Base-by-base conservation (phyloP, 345 rosid species). In the Viola odorata region DNA sequence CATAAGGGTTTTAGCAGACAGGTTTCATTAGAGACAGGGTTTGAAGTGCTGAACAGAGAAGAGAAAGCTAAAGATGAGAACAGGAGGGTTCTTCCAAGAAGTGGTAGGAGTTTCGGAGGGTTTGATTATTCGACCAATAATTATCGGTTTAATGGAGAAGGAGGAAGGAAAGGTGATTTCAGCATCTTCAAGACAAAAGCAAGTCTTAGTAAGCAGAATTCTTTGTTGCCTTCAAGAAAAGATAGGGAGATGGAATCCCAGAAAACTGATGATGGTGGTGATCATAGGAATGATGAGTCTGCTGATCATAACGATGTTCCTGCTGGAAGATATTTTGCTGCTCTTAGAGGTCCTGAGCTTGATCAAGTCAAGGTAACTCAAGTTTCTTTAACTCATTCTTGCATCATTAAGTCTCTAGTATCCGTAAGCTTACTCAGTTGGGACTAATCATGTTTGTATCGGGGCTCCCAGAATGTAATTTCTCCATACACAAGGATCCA, bases 271-370 rank as follows among this genome's bases (percentile, higher is more conserved):
- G 83, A 68, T 37, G 56, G 69, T 65, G 71, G 73, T 55, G 75
- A 57, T 23, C 38, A n/a, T n/a, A n/a, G n/a, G n/a, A n/a, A 52
- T 71, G 89, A 84, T 62, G 86, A 82, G 16, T 73, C 86, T 65
- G 74, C 61, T n/a, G 37, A 17, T 23, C 65, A 84, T 41, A 64
- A 48, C 53, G 85, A 78, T 53, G 98, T 89, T 73, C 89, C 98
- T 55, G 96, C 83, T 59, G 98, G 96, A 49, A 81, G 98, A 81
- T 92, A 92, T 84, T 92, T 84, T 48, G 96, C 96, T 66, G 98
- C 98, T 73, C 96, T 92, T 41, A 73, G 87, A 71, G 98, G 98
- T 58, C 98, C 98, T 8, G 98, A 92, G 66, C 76, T 92, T 41
- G 98, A 87, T 66, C 73, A 89, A 87, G 89, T 92, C 84, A 92